Conservation (phyloP, 148 eudicot species). For the Camellia granthamiana region DNA sequence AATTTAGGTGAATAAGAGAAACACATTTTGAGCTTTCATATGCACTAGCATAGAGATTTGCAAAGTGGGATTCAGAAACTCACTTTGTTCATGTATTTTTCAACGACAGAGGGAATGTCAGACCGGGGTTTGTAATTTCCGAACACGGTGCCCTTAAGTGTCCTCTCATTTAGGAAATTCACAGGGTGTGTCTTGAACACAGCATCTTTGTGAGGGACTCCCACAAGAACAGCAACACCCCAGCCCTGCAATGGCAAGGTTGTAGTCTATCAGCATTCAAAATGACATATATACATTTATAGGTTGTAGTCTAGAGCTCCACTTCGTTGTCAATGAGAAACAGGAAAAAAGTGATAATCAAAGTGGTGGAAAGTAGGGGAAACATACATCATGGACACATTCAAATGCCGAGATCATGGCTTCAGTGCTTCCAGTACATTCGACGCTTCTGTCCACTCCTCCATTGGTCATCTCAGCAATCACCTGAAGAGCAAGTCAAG, state of each 20-base stretch:
- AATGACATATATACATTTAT: no score
- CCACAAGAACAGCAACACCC: slow-evolving; percentile 87
- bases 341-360: no score
- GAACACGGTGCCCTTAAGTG: slow-evolving; percentile 84
- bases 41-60: no score
- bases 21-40: not conserved
- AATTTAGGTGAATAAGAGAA: not conserved
- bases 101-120: slow-evolving; percentile 66
- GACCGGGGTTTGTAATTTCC: slow-evolving; percentile 78
- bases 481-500: slow-evolving; percentile 24
- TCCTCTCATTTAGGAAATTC: slow-evolving; percentile 68
- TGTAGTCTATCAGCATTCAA: not conserved
- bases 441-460: slow-evolving; percentile 66
- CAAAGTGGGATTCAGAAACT: not conserved
- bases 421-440: slow-evolving; percentile 64
- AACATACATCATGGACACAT: slow-evolving; percentile 58
- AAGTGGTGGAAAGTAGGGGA: no score
- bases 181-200: slow-evolving; percentile 72
- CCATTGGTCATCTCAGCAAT: slow-evolving; percentile 70
- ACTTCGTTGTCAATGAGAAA: no score
- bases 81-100: slow-evolving; percentile 74
- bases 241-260: slow-evolving; percentile 51
- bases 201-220: slow-evolving; percentile 78
- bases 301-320: no score
- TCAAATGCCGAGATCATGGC: slow-evolving; percentile 88